A percentile compares a stretch with the other conserved stretches of the same genome.
phyloP scores from a whole-genome alignment of 2,329 filamentous ascomycete species.

The Zalaria obscura region DNA sequence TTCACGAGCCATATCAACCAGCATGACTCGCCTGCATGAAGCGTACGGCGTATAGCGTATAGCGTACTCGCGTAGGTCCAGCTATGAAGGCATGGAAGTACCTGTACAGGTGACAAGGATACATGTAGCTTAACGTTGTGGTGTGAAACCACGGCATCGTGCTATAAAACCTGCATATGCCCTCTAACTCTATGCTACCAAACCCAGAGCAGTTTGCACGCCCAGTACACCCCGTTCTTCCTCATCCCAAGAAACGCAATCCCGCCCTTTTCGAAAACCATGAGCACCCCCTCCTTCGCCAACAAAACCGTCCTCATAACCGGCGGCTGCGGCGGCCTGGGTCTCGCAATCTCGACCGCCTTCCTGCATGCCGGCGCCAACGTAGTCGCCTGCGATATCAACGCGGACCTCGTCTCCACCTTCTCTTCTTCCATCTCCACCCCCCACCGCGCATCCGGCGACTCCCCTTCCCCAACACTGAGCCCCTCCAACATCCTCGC shows the following conservation, averaged over 20 bases:
- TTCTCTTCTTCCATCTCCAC: slow-evolving; percentile 5
- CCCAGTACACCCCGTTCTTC: background rate
- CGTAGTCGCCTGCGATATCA: slow-evolving; percentile 22
- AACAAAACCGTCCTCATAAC: slow-evolving; percentile 20
- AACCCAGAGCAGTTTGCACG: no score
- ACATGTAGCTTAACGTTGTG: no score
- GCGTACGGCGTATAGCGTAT: no score
- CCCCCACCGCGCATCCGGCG: no score
- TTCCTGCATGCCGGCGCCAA: slow-evolving; percentile 19
- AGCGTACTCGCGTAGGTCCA: no score
- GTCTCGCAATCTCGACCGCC: slow-evolving; percentile 16
- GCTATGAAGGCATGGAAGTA: no score
- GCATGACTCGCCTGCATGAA: no score
- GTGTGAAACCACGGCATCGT: no score
- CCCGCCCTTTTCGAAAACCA: no score
- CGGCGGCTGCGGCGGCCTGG: slow-evolving; percentile 19
- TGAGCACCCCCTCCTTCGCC: slow-evolving; percentile 1
- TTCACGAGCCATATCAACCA: no score
- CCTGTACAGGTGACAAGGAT: no score
- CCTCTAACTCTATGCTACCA: background rate
- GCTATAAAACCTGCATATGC: background rate
- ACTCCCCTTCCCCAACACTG: no score
- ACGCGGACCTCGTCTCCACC: slow-evolving; percentile 14
- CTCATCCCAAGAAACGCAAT: slow-evolving; percentile 1
- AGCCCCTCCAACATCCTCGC: slow-evolving; percentile 14